These are phyloP conservation scores for Tilletia horrida DNA, from an alignment of 1,284 basidiomycete species.

Conservation along the genomic window DNA sequence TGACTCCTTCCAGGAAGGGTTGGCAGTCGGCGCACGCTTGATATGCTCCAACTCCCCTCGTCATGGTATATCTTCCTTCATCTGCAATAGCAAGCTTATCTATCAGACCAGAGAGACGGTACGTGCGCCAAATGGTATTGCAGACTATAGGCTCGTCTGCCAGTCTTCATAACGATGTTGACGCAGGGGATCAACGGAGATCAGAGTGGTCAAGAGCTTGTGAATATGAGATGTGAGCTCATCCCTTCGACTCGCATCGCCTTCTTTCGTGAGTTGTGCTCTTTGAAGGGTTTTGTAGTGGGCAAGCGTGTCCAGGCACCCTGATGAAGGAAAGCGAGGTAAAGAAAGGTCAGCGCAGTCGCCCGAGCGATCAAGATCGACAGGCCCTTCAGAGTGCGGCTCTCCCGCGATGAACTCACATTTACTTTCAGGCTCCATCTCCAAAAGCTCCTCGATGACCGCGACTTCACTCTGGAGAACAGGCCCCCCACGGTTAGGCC, in stretches of 20 bases:
- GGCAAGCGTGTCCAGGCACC: conserved; percentile 43
- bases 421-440: conserved; percentile 87
- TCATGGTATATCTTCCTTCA: too few relatives aligned
- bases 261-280: background rate
- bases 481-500: background rate
- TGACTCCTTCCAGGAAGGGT: conserved; percentile 38
- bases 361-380: background rate
- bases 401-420: conserved; percentile 69
- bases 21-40: conserved; percentile 29
- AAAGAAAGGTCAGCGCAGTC: background rate
- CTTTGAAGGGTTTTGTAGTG: conserved; percentile 28
- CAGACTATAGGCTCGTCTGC: background rate
- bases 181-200: background rate
- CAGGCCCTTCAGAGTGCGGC: too few relatives aligned
- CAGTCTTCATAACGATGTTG: conserved; percentile 6
- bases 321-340: conserved; percentile 16
- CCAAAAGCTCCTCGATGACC: conserved; percentile 78
- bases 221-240: background rate
- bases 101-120: too few relatives aligned
- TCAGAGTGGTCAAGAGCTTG: background rate
- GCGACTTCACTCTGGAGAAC: conserved; percentile 73
- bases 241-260: background rate
- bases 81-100: background rate
- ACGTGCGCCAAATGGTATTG: too few relatives aligned
- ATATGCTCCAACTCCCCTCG: background rate